Evolutionary conservation across 768 basidiomycete genomes (phyloP).

Genomic region (Mycena indigotica): DNA sequence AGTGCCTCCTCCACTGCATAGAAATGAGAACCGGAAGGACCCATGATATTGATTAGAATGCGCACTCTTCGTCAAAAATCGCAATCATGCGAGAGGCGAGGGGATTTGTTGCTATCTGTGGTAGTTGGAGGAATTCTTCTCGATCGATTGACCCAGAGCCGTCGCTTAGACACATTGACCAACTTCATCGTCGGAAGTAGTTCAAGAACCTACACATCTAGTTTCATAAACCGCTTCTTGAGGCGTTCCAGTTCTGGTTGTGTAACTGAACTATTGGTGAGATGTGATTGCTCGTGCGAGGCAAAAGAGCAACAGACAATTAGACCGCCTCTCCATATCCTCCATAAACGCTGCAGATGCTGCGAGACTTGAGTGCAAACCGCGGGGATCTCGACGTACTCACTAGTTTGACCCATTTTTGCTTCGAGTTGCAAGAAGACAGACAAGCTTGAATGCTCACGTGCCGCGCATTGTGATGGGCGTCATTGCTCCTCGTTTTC

Average conservation of each 20-base stretch:
- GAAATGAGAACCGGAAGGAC: not conserved
- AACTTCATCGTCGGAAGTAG: not conserved
- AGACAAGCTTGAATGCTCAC: not conserved
- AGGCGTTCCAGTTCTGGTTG: conserved; percentile 90
- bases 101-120: conserved; percentile 97
- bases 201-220: conserved; percentile 70
- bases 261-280: conserved; percentile 66
- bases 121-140: conserved; percentile 98
- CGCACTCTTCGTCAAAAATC: conserved; percentile 98
- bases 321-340: conserved; percentile 96
- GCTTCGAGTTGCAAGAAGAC: conserved; percentile 15
- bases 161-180: conserved; percentile 56
- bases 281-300: not conserved
- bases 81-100: conserved; percentile 97
- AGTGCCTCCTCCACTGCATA: conserved; percentile 87
- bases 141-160: conserved; percentile 98
- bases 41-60: conserved; percentile 24
- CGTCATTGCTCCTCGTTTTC: not conserved
- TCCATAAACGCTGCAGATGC: conserved; percentile 90
- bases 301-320: conserved; percentile 68
- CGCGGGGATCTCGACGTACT: conserved; percentile 31
- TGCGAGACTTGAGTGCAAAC: conserved; percentile 30
- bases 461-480: not conserved
- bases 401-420: conserved; percentile 85
- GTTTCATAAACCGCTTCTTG: conserved; percentile 99